These are phyloP conservation scores for Magnaporthiopsis poae DNA, from an alignment of 2,329 filamentous ascomycete species.

Conservation along the genomic window DNA sequence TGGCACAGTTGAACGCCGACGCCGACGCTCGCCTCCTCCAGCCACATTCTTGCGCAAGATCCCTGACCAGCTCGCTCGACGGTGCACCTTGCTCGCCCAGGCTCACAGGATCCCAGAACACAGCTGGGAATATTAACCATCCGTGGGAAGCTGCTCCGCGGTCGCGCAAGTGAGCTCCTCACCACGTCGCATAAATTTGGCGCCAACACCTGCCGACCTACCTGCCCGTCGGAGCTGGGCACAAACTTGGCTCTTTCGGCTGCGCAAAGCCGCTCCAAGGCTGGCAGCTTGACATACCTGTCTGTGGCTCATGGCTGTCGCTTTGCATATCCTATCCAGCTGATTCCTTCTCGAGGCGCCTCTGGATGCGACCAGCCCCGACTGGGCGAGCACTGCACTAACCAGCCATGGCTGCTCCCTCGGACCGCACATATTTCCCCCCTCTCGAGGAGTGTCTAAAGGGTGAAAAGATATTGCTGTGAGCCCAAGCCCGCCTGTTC, in stretches of 20 bases:
- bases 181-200: neutral
- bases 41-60: neutral
- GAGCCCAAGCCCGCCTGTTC: constrained; percentile 26
- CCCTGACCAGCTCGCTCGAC: neutral
- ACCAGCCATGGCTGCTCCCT: constrained; percentile 57
- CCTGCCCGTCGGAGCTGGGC: neutral
- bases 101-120: neutral
- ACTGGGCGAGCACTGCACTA: constrained; percentile 15
- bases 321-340: neutral
- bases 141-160: too few relatives aligned
- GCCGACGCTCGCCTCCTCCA: neutral
- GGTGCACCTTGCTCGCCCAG: neutral
- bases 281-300: neutral
- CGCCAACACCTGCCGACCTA: neutral
- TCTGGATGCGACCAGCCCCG: constrained; percentile 2
- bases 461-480: constrained; percentile 73
- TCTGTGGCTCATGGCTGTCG: neutral
- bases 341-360: neutral
- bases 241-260: neutral
- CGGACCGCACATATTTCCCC: constrained; percentile 67
- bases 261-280: neutral
- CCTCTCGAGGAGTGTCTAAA: constrained; percentile 76
- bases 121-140: too few relatives aligned
- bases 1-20: neutral
- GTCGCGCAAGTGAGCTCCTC: neutral